Evolutionary conservation across 371 early-diverging fungal genomes (phyloP).

Genomic region (Coemansia sp.): DNA sequence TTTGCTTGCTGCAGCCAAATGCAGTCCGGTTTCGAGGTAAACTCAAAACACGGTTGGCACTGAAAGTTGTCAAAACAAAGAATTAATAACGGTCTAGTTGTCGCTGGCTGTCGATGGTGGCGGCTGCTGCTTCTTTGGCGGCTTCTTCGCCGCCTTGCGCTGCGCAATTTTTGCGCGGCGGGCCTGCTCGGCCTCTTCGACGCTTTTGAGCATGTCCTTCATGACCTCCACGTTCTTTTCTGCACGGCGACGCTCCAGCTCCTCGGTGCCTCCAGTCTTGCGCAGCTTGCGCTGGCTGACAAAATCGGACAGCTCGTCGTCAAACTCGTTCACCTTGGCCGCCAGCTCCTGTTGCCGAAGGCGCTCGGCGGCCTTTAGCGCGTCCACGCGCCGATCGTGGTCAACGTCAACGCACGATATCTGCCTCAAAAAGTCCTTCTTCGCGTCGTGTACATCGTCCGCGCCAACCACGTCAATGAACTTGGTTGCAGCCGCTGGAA

Average conservation of each 20-base stretch:
- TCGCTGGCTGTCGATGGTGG: not conserved
- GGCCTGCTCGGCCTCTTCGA: constrained; percentile 41
- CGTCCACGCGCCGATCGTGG: constrained; percentile 63
- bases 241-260: constrained; percentile 62
- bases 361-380: constrained; percentile 67
- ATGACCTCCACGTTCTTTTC: constrained; percentile 62
- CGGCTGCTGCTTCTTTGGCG: not conserved
- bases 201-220: constrained; percentile 58
- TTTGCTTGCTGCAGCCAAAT: no score
- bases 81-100: not conserved
- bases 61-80: not conserved
- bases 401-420: constrained; percentile 67
- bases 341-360: constrained; percentile 64
- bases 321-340: constrained; percentile 67
- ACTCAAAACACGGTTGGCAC: no score
- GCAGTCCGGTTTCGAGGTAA: no score
- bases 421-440: constrained; percentile 67
- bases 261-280: constrained; percentile 71
- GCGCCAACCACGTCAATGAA: constrained; percentile 60
- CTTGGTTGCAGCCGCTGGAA: constrained; percentile 42
- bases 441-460: constrained; percentile 64
- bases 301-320: constrained; percentile 67
- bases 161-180: constrained; percentile 34
- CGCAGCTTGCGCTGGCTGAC: constrained; percentile 61
- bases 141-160: not conserved